Percentiles rank a stretch among this genome's conserved stretches.
Evolutionary conservation across 1,284 basidiomycete species (phyloP).

Genomic region (Fomitopsis schrenkii): DNA sequence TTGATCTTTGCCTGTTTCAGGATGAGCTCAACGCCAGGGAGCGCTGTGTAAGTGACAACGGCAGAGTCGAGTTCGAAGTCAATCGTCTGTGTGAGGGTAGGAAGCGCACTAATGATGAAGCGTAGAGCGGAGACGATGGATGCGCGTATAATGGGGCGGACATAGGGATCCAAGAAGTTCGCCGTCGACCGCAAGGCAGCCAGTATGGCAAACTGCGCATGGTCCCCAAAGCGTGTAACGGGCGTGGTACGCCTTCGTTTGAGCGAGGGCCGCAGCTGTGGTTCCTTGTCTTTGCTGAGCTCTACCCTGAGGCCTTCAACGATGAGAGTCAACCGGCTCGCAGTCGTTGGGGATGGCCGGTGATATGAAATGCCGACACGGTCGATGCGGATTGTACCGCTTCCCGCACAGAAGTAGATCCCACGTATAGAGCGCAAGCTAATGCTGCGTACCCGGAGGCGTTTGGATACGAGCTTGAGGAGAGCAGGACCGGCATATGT

Average conservation of each 20-base stretch:
- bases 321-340: slow-evolving; percentile 52
- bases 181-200: slow-evolving; percentile 30
- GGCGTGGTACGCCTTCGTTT: slow-evolving; percentile 2
- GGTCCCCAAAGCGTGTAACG: slow-evolving; percentile 39
- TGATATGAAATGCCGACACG: slow-evolving; percentile 60
- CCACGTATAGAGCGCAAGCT: slow-evolving; percentile 74
- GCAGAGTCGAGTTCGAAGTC: slow-evolving; percentile 62
- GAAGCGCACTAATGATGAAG: slow-evolving; percentile 57
- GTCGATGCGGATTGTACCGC: slow-evolving; percentile 53
- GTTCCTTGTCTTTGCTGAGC: slow-evolving; percentile 30
- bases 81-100: slow-evolving; percentile 58
- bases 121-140: slow-evolving; percentile 52
- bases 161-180: slow-evolving; percentile 47
- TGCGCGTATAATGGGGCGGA: slow-evolving; percentile 58
- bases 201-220: slow-evolving; percentile 42
- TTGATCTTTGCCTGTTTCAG: slow-evolving; percentile 49
- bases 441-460: slow-evolving; percentile 63
- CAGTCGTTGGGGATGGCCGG: slow-evolving; percentile 39
- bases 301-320: slow-evolving; percentile 59
- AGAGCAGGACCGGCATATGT: slow-evolving; percentile 63
- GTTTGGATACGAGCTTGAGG: slow-evolving; percentile 52
- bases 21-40: slow-evolving; percentile 47
- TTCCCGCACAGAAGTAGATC: slow-evolving; percentile 57
- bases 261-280: neutral
- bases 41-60: slow-evolving; percentile 43